phyloP scores from a whole-genome alignment of 1,284 basidiomycete species.

The Phenoliferia sp. region DNA sequence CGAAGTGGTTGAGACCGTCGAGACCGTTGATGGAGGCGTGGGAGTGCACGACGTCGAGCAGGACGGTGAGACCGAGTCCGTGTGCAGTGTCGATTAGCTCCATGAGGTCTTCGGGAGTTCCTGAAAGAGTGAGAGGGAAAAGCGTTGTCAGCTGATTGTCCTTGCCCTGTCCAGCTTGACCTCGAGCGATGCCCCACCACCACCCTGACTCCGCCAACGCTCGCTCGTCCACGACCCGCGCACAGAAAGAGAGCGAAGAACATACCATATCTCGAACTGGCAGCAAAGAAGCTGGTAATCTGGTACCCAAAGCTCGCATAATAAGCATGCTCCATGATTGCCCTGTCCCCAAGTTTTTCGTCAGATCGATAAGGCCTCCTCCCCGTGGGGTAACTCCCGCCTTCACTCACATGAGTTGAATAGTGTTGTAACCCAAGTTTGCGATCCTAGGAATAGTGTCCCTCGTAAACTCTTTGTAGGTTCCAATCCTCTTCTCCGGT shows the following conservation, averaged over 20 bases:
- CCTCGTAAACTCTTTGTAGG: constrained; percentile 89
- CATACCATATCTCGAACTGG: constrained; percentile 76
- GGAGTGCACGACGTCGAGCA: constrained; percentile 95
- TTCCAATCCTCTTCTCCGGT: constrained; percentile 76
- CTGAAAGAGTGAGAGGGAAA: constrained; percentile 12
- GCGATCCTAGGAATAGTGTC: constrained; percentile 83
- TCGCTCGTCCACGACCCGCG: too few relatives aligned
- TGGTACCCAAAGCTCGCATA: constrained; percentile 99
- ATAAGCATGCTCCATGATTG: constrained; percentile 94
- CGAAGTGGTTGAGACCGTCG: constrained; percentile 92
- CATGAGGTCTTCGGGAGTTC: constrained; percentile 89
- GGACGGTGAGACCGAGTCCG: constrained; percentile 82
- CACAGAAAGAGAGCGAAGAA: not conserved
- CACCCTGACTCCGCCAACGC: not conserved
- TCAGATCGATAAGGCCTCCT: not conserved
- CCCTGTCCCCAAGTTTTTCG: constrained; percentile 32
- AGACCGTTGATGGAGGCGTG: constrained; percentile 97
- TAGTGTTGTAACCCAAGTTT: constrained; percentile 88
- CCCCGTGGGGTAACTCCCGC: too few relatives aligned
- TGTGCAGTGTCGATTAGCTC: constrained; percentile 94
- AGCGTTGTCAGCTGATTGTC: too few relatives aligned
- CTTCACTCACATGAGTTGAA: constrained; percentile 94
- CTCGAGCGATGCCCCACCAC: not conserved
- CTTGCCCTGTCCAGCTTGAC: too few relatives aligned
- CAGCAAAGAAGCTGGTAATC: constrained; percentile 96